Evolutionary conservation across 352 stramenopile species (phyloP).

Genomic region (Phytophthora quininea): DNA sequence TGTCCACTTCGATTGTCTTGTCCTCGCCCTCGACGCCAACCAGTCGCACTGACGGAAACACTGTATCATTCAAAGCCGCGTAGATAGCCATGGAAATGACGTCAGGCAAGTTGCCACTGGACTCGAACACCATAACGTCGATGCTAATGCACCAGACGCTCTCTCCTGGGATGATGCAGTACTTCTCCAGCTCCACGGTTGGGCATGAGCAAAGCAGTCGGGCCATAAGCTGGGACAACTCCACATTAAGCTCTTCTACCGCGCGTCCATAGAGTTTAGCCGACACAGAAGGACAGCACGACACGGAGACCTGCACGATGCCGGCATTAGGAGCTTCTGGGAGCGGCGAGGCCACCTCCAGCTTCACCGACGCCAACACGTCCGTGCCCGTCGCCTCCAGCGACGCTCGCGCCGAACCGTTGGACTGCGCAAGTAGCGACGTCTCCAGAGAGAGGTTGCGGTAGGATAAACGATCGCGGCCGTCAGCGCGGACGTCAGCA

Average conservation of each 20-base stretch:
- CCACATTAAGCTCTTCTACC: conserved; percentile 77
- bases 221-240: conserved; percentile 82
- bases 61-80: conserved; percentile 78
- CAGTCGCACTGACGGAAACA: conserved; percentile 74
- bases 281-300: conserved; percentile 77
- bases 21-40: conserved; percentile 78
- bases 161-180: conserved; percentile 74
- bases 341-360: conserved; percentile 62
- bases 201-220: conserved; percentile 62
- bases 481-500: conserved; percentile 74
- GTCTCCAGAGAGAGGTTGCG: conserved; percentile 70
- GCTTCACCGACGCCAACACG: conserved; percentile 79
- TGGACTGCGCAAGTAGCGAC: conserved; percentile 75
- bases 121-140: conserved; percentile 84
- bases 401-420: conserved; percentile 76
- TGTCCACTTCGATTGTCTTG: conserved; percentile 80
- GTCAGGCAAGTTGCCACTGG: conserved; percentile 73
- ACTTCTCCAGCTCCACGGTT: conserved; percentile 54
- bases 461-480: conserved; percentile 67
- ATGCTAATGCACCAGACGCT: conserved; percentile 77
- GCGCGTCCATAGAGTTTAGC: conserved; percentile 72
- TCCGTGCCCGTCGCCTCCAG: conserved; percentile 71
- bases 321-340: conserved; percentile 56
- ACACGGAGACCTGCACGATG: conserved; percentile 59
- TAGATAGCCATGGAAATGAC: conserved; percentile 85